Evolutionary conservation across 2,329 filamentous ascomycete species (phyloP).

Genomic region (Leptographium radiaticola): DNA sequence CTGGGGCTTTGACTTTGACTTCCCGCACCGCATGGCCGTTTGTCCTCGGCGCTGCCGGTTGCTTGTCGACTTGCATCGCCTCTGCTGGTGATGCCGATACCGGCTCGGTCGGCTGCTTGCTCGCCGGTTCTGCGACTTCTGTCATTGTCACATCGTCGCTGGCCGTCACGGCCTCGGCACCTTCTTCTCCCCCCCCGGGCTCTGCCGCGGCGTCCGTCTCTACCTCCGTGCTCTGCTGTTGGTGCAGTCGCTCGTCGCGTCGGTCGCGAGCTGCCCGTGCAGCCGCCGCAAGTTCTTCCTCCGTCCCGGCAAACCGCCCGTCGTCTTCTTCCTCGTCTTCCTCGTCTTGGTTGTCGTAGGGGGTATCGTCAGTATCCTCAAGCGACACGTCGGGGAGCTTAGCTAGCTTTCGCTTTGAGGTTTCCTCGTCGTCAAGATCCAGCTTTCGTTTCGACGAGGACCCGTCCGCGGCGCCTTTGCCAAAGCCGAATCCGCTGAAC

Average conservation of each 20-base stretch:
- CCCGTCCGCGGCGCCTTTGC: constrained; percentile 49
- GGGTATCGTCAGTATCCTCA: constrained; percentile 45
- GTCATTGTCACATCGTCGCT: neutral
- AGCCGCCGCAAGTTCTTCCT: constrained; percentile 78
- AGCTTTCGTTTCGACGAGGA: constrained; percentile 56
- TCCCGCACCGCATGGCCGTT: neutral
- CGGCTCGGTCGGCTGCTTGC: constrained; percentile 4
- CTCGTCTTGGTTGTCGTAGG: constrained; percentile 46
- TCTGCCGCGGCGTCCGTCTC: constrained; percentile 3
- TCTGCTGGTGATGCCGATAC: constrained; percentile 17
- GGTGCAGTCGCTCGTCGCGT: constrained; percentile 55
- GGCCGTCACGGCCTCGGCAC: constrained; percentile 11
- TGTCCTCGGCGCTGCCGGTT: neutral
- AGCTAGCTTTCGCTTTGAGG: constrained; percentile 74
- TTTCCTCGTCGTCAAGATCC: constrained; percentile 80
- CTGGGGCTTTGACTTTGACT: neutral
- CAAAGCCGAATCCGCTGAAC: constrained; percentile 71
- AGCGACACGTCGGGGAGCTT: constrained; percentile 71
- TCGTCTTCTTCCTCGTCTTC: constrained; percentile 60
- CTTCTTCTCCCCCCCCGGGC: constrained; percentile 12
- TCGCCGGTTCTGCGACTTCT: constrained; percentile 1
- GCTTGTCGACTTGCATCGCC: constrained; percentile 42
- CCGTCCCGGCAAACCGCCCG: constrained; percentile 65
- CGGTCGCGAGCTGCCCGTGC: constrained; percentile 76
- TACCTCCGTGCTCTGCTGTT: constrained; percentile 21